Conservation (phyloP, 768 basidiomycete species). For the Tephrocybe sp. region DNA sequence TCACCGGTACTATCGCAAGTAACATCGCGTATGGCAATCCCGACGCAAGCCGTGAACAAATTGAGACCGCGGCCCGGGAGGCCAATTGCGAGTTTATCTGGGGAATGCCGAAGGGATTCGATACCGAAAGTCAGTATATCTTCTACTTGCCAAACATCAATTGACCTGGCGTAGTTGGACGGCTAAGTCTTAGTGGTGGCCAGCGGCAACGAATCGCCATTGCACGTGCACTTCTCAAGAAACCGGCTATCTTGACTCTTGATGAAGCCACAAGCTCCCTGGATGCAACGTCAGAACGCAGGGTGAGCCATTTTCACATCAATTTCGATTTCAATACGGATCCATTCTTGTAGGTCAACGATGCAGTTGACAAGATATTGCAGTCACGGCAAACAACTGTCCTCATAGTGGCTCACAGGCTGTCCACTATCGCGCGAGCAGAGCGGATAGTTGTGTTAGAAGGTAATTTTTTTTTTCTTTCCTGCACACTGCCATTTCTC, state of each 20-base stretch:
- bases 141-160: background rate
- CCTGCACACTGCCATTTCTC: background rate
- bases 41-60: conserved; percentile 74
- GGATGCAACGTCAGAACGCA: conserved; percentile 86
- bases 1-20: conserved; percentile 90
- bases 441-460: conserved; percentile 91
- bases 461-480: conserved; percentile 42
- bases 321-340: background rate
- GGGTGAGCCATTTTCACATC: conserved; percentile 50
- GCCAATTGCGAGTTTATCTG: conserved; percentile 97
- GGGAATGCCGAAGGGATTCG: conserved; percentile 92
- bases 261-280: conserved; percentile 91
- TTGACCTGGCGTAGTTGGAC: conserved; percentile 47
- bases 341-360: conserved; percentile 63
- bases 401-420: conserved; percentile 83
- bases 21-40: conserved; percentile 91
- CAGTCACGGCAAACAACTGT: conserved; percentile 80
- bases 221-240: conserved; percentile 84
- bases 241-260: conserved; percentile 83
- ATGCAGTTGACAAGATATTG: conserved; percentile 88
- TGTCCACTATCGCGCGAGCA: conserved; percentile 89
- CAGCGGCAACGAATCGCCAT: conserved; percentile 83
- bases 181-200: conserved; percentile 73
- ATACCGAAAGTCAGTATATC: conserved; percentile 73
- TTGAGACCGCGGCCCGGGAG: conserved; percentile 84